Percentiles rank a stretch among this genome's conserved stretches.
Conservation (phyloP, 352 stramenopile genomes). For the Globisporangium camurandrum region DNA sequence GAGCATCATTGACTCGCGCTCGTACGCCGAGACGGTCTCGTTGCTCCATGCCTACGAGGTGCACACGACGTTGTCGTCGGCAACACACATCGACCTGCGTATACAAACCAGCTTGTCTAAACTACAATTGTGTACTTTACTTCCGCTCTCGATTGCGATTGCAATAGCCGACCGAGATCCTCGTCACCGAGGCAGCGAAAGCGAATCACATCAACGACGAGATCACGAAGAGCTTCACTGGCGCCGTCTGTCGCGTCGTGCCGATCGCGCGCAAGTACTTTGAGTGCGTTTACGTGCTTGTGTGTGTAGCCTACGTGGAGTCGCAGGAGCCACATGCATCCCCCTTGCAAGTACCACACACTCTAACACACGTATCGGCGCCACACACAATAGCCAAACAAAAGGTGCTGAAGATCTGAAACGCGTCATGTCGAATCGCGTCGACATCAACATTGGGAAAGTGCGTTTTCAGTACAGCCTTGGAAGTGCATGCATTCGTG, state of each 20-base stretch:
- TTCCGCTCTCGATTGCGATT: neutral
- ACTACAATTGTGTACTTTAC: neutral
- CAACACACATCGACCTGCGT: neutral
- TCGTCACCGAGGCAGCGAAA: conserved; percentile 59
- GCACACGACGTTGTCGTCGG: neutral
- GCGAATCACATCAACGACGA: conserved; percentile 60
- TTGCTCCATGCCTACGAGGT: conserved; percentile 71
- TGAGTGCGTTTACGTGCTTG: conserved; percentile 25
- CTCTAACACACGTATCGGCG: too few species aligned
- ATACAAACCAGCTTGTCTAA: too few species aligned
- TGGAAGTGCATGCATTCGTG: neutral
- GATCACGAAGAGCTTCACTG: conserved; percentile 48
- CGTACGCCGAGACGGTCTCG: conserved; percentile 60
- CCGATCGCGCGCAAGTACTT: conserved; percentile 77
- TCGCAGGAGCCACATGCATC: neutral
- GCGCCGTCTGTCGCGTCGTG: conserved; percentile 47
- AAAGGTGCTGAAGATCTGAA: conserved; percentile 82
- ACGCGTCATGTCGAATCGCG: conserved; percentile 70
- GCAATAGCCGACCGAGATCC: conserved; percentile 57
- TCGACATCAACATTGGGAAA: conserved; percentile 76
- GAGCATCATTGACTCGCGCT: conserved; percentile 74
- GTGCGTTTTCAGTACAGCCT: too few species aligned
- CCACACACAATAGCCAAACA: conserved; percentile 52
- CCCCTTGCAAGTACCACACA: too few species aligned
- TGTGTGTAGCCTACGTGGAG: neutral